Evolutionary conservation across 2,329 filamentous ascomycete species (phyloP).

Genomic region (Fusarium paranaense): DNA sequence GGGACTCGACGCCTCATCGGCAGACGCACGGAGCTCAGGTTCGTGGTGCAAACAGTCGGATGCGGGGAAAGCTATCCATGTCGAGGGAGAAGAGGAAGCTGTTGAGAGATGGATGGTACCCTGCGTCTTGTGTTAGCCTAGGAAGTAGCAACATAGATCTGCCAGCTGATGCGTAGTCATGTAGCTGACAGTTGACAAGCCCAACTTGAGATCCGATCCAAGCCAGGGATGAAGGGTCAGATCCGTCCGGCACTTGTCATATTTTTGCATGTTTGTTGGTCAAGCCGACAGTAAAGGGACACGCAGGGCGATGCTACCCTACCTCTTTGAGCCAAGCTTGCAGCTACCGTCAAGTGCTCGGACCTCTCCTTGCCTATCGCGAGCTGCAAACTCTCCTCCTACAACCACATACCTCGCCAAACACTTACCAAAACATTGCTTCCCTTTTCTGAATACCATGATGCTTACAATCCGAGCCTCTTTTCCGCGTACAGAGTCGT

Average conservation of each 20-base stretch:
- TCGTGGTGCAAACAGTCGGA: not conserved
- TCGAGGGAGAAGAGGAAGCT: constrained; percentile 10
- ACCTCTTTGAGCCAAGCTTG: not conserved
- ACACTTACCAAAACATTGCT: not conserved
- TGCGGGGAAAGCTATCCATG: constrained; percentile 4
- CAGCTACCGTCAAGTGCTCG: not conserved
- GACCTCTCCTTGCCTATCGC: not conserved
- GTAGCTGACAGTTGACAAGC: constrained; percentile 5
- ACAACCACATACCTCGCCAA: constrained; percentile 4
- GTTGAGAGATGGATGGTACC: constrained; percentile 15
- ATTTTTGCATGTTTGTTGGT: constrained; percentile 7
- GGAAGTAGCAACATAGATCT: not conserved
- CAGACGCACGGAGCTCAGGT: not conserved
- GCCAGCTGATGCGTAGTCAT: not conserved
- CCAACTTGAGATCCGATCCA: not conserved
- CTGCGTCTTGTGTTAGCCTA: constrained; percentile 15
- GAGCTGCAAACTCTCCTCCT: constrained; percentile 10
- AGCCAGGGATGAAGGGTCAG: constrained; percentile 13
- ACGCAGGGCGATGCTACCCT: constrained; percentile 21
- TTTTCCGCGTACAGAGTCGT: not conserved
- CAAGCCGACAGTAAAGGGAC: not conserved
- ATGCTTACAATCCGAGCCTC: not conserved
- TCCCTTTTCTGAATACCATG: not conserved
- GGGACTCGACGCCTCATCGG: constrained; percentile 8
- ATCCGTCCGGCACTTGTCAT: not conserved